phyloP scores from a whole-genome alignment of 768 basidiomycete species.

The Auriscalpium vulgare region DNA sequence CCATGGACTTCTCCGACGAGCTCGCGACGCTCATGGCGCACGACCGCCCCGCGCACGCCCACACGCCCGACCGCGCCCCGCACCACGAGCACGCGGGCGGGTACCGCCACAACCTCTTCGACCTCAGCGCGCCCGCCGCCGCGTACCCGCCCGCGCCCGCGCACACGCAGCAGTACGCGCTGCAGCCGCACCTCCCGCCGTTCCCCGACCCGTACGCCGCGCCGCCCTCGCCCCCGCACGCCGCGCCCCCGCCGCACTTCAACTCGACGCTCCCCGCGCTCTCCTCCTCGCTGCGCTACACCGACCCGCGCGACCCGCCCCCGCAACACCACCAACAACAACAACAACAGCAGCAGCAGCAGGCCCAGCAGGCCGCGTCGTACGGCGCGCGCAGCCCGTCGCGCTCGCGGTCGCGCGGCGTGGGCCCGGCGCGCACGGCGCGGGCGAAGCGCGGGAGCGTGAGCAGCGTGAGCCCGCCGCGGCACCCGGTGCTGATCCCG shows the following conservation, averaged over 20 bases:
- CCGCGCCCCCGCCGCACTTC: slow-evolving; percentile 21
- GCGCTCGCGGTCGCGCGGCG: slow-evolving; percentile 41
- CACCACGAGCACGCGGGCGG: slow-evolving; percentile 16
- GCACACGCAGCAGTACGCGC: slow-evolving; percentile 23
- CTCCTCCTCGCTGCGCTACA: slow-evolving; percentile 28
- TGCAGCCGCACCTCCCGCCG: slow-evolving; percentile 21
- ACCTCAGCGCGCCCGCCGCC: slow-evolving; percentile 43
- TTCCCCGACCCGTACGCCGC: slow-evolving; percentile 24
- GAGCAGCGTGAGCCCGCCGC: slow-evolving; percentile 47
- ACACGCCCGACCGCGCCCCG: slow-evolving; percentile 21
- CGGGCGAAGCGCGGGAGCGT: slow-evolving; percentile 50
- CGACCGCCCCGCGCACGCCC: slow-evolving; percentile 36
- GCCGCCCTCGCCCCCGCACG: neutral
- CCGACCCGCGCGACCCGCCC: slow-evolving; percentile 22
- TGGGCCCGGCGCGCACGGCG: slow-evolving; percentile 36
- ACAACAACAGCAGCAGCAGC: neutral
- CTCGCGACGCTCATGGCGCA: slow-evolving; percentile 51
- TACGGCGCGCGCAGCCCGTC: slow-evolving; percentile 20
- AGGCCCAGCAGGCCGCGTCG: no score
- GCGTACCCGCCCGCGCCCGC: slow-evolving; percentile 25
- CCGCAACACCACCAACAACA: slow-evolving; percentile 14
- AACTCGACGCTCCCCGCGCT: slow-evolving; percentile 27
- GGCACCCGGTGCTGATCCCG: slow-evolving; percentile 19
- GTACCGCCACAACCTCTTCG: slow-evolving; percentile 48
- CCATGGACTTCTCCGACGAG: slow-evolving; percentile 57